Percentiles rank a stretch among this genome's conserved stretches.
Evolutionary conservation across 805 yeast genomes (phyloP).

Genomic region (Wickerhamiella bombiphila): DNA sequence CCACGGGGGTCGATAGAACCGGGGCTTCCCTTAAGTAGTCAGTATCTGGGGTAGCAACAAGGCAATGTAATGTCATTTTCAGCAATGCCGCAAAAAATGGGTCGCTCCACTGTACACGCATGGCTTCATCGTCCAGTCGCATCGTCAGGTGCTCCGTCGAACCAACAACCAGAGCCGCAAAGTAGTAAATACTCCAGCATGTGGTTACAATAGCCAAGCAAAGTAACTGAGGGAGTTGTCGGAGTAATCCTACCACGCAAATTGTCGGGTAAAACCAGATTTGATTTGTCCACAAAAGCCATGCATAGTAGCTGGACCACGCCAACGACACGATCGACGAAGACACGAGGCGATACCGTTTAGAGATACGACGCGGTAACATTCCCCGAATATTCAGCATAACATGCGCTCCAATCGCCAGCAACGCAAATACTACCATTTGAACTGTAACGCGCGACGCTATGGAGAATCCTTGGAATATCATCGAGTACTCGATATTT

Average conservation of each 20-base stretch:
- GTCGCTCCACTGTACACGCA: background rate
- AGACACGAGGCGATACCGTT: background rate
- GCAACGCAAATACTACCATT: background rate
- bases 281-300: background rate
- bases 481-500: background rate
- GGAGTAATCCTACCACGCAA: background rate
- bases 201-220: background rate
- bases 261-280: background rate
- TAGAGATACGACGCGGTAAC: background rate
- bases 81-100: slow-evolving; percentile 1
- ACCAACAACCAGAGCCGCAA: slow-evolving; percentile 4
- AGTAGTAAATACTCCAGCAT: slow-evolving; percentile 5
- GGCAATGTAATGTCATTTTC: background rate
- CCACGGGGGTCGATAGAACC: background rate
- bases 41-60: slow-evolving; percentile 1
- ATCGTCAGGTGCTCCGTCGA: background rate
- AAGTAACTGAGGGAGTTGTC: slow-evolving; percentile 2
- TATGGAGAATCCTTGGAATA: slow-evolving; percentile 1
- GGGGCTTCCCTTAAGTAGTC: slow-evolving; percentile 2
- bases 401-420: slow-evolving; percentile 1
- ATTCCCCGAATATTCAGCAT: background rate
- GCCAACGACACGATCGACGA: background rate
- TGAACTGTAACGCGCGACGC: background rate
- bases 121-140: background rate
- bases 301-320: background rate